Base-by-base conservation (phyloP, 768 basidiomycete species). In the Suillus brevipes region DNA sequence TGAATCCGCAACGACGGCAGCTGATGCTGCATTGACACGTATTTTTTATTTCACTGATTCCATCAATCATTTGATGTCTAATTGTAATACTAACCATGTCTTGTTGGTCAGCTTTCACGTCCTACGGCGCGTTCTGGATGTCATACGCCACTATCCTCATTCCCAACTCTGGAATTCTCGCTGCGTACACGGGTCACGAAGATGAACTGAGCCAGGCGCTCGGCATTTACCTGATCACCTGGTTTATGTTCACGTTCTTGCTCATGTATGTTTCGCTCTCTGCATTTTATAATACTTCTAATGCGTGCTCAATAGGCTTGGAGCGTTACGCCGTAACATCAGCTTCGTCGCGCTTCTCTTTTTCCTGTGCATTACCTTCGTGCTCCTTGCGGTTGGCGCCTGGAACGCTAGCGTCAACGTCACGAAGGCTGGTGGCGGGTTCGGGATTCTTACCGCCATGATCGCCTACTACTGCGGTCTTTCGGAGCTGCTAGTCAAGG, bases 121-220 rank as follows among this genome's bases (percentile, higher is more conserved):
- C 89, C 1, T 95, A 90, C 66, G 94, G 94, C 28, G 90, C 88
- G 3, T 95, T 95, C 82, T 95, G 93, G 93, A 80, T 95, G 79
- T 92, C 92, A 6, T 95, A 86, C 58, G 91, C 86, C 5, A 80
- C 85, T 0, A 87, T 95, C 69, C 76, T 89, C 71, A 83, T 92
- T 56, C 94, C 94, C 2, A 82, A 83, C 34, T 84, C 83, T 5
- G 92, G 92, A 16, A 82, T 94, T 55, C 13, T 68, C 6, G 73
- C 80, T 0, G 84, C 92, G 0, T 94, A 88, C 71, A 58, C 69
- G 0, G 60, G 66, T 0, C 67, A 65, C n/a, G 59, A 62, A 0
- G 70, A 71, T 0, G 83, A 88, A 70, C 72, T 89, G 14, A 57
- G 69, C 7, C 82, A 84, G 57, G 92, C 90, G 0, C 69, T 95